A percentile compares a stretch with the other conserved stretches of the same genome.
Conservation (phyloP, 306 rosid species). For the Chamaecrista fasciculata region DNA sequence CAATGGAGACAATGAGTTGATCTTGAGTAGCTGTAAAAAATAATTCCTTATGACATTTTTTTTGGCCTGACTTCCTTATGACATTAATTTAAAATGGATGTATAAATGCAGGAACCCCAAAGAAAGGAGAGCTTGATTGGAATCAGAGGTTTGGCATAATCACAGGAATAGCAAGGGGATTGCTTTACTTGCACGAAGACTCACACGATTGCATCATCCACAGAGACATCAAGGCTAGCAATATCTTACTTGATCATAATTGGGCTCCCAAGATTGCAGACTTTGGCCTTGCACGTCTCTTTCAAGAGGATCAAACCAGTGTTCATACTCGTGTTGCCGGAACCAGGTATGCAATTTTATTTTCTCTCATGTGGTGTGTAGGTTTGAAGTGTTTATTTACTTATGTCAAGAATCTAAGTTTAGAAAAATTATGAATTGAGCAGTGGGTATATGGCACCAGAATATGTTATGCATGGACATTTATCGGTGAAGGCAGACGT, state of each 20-base stretch:
- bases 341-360: constrained; percentile 17
- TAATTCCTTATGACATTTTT: too few relatives aligned
- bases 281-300: constrained; percentile 78
- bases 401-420: background rate
- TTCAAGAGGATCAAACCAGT: constrained; percentile 67
- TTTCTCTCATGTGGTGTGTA: background rate
- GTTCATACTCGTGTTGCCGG: constrained; percentile 69
- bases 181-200: constrained; percentile 75
- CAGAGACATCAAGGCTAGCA: constrained; percentile 72
- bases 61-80: too few relatives aligned
- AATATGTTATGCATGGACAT: constrained; percentile 59
- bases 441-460: constrained; percentile 80
- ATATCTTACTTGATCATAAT: constrained; percentile 57
- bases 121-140: constrained; percentile 57
- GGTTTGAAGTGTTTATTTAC: background rate
- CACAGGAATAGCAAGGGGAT: constrained; percentile 56
- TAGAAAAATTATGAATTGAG: background rate
- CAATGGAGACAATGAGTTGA: too few relatives aligned
- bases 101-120: constrained; percentile 34
- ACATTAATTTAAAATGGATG: background rate
- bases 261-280: constrained; percentile 77
- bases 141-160: constrained; percentile 53
- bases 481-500: constrained; percentile 57
- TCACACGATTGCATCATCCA: constrained; percentile 57
- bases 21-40: too few relatives aligned